Base-by-base conservation (phyloP, 148 eudicot genomes). In the Hydrangea macrophylla region DNA sequence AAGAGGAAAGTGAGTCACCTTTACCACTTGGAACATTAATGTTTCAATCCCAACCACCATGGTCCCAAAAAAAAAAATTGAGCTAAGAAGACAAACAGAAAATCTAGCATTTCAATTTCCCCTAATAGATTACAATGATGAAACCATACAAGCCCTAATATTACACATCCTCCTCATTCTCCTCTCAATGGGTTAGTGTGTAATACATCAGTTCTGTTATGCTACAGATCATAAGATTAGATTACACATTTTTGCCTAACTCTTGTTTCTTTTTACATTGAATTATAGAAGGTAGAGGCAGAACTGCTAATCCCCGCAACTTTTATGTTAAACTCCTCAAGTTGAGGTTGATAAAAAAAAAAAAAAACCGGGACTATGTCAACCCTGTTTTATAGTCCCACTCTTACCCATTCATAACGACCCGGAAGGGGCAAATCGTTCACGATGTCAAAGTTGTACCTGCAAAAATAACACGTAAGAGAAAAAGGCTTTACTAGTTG, bases 371-470 rank as follows among this genome's bases (percentile, higher is more conserved):
- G 7, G 17, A 48, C 53, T 15, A 39, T 18, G n/a, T 33, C 33
- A 32, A 63, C 37, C 27, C 62, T 70, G 56, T 55, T 74, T n/a
- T 68, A 77, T 31, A 75, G 64, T 58, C 81, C 80, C 59, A 92
- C 79, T 74, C 73, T 63, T 72, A 84, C 90, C 98, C 98, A 92
- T 55, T 92, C 91, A 12, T 81, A 92, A 28, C 91, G 88, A 63
- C 98, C 98, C 0, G 92, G 77, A 61, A 89, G 84, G 61, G 98
- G 96, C 71, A 61, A 65, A 67, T 92, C 96, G 18, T 84, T 89
- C 80, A 72, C 76, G 10, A 83, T 67, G 51, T 92, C 96, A 59
- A 82, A 92, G 81, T 92, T 92, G 77, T 92, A 92, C 92, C 98
- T 92, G 88, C 79, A 84, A 40, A 18, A 26, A 62, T n/a, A 7